These are phyloP conservation scores for Torulaspora globosa DNA, from an alignment of 1,139 yeast genomes.

Conservation along the genomic window DNA sequence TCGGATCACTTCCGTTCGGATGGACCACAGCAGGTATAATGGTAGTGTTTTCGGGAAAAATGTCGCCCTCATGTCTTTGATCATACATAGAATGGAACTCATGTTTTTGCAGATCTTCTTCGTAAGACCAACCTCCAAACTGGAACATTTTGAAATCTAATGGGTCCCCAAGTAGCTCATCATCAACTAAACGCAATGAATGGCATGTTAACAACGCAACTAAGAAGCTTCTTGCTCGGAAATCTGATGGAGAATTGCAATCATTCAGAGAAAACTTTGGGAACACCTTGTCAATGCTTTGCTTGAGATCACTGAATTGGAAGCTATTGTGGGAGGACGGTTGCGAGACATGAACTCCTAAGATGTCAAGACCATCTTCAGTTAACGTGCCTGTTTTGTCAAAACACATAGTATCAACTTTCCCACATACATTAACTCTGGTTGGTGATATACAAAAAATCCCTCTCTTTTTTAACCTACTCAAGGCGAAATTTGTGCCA, in stretches of 20 bases:
- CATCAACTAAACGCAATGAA: slow-evolving; percentile 74
- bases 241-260: slow-evolving; percentile 30
- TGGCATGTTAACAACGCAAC: slow-evolving; percentile 79
- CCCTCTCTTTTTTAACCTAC: slow-evolving; percentile 60
- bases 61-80: slow-evolving; percentile 38
- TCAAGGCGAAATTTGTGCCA: slow-evolving; percentile 88
- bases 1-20: slow-evolving; percentile 36
- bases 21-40: slow-evolving; percentile 49
- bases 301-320: slow-evolving; percentile 48
- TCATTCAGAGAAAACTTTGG: slow-evolving; percentile 32
- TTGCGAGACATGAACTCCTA: slow-evolving; percentile 63
- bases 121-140: slow-evolving; percentile 71
- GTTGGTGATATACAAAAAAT: slow-evolving; percentile 93
- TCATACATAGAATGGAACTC: slow-evolving; percentile 38
- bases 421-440: slow-evolving; percentile 91
- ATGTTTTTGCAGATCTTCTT: slow-evolving; percentile 53
- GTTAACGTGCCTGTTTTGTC: slow-evolving; percentile 97
- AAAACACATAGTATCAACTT: slow-evolving; percentile 82
- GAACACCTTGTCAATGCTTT: slow-evolving; percentile 37
- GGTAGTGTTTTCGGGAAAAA: slow-evolving; percentile 41
- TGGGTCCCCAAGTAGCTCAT: slow-evolving; percentile 86
- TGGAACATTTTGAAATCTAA: slow-evolving; percentile 89
- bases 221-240: slow-evolving; percentile 32
- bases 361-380: slow-evolving; percentile 90
- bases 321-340: slow-evolving; percentile 51